A percentile compares a stretch with the other conserved stretches of the same genome.
Conservation (phyloP, 2,329 filamentous ascomycete genomes). For the Sordariomycetes sp. region DNA sequence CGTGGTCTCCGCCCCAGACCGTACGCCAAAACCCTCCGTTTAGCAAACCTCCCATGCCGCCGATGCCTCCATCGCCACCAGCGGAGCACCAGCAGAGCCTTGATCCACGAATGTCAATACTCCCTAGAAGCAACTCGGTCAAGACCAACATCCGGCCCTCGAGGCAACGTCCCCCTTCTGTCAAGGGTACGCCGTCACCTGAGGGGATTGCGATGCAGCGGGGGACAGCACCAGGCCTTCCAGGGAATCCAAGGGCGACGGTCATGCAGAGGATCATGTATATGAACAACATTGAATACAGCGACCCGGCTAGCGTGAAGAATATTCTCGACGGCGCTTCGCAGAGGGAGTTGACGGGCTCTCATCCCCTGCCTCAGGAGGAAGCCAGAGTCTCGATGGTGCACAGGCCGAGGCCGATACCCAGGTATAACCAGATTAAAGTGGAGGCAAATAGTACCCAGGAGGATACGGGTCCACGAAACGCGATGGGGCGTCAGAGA, state of each 20-base stretch:
- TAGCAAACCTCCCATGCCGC: not conserved
- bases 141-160: constrained; percentile 17
- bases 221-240: constrained; percentile 31
- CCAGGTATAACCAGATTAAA: constrained; percentile 24
- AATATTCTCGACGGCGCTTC: constrained; percentile 32
- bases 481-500: constrained; percentile 27
- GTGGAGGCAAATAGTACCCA: constrained; percentile 33
- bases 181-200: constrained; percentile 12
- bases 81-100: not conserved
- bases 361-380: constrained; percentile 3
- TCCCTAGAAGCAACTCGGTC: constrained; percentile 18
- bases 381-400: constrained; percentile 27
- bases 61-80: not conserved
- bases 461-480: constrained; percentile 23
- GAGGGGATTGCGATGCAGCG: constrained; percentile 24
- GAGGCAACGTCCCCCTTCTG: constrained; percentile 12
- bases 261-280: constrained; percentile 27
- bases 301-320: constrained; percentile 34
- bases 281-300: constrained; percentile 40
- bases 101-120: constrained; percentile 9
- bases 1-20: not conserved
- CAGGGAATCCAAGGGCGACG: constrained; percentile 29
- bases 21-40: constrained; percentile 1
- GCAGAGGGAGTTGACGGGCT: constrained; percentile 14
- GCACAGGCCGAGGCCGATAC: constrained; percentile 42